Base-by-base conservation (phyloP, 768 basidiomycete species). In the Calocera cornea region DNA sequence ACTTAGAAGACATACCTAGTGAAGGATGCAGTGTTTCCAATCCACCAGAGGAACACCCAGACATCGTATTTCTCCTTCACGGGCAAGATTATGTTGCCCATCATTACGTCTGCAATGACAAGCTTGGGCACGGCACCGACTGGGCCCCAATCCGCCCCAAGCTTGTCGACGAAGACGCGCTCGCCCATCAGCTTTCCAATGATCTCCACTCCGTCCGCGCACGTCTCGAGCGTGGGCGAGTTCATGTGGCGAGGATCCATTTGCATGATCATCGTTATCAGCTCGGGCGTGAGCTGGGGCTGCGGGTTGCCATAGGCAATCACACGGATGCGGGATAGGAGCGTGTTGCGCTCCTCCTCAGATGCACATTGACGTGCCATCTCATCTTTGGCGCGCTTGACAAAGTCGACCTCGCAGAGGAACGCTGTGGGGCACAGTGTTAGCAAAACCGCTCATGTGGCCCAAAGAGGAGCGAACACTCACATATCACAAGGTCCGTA, bases 351-450 rank as follows among this genome's bases (percentile, higher is more conserved):
- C 31, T 60, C 54, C 31, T 60, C 54, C 5, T 60, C 54, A 10
- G 54, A 29, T 27, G 31, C 54, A 19, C 54, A 60, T 33, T 60
- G 54, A 2, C 54, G 54, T 10, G 27, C 11, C 54, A 60, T 60
- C 54, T 60, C 54, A 33, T 60, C 54, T 27, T 60, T 60, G 14
- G 54, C 54, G 31, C 54, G 54, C 19, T 60, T 14, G 27, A 60
- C 54, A 31, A 60, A 60, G 54, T 60, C 54, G 54, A 60, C 54
- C 31, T 60, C 54, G 54, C 54, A 60, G 11, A 60, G 54, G 31
- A 60, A 60, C 5, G 54, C 54, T 60, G 36, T 5, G n/a, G n/a
- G n/a, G n/a, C n/a, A n/a, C n/a, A n/a, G n/a, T n/a, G n/a, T n/a
- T n/a, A 12, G 7, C 22, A 60, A 22, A 19, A 60, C 11, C 7